These are phyloP conservation scores for Trametes hirsuta DNA, from an alignment of 1,284 basidiomycete genomes.

Conservation along the genomic window DNA sequence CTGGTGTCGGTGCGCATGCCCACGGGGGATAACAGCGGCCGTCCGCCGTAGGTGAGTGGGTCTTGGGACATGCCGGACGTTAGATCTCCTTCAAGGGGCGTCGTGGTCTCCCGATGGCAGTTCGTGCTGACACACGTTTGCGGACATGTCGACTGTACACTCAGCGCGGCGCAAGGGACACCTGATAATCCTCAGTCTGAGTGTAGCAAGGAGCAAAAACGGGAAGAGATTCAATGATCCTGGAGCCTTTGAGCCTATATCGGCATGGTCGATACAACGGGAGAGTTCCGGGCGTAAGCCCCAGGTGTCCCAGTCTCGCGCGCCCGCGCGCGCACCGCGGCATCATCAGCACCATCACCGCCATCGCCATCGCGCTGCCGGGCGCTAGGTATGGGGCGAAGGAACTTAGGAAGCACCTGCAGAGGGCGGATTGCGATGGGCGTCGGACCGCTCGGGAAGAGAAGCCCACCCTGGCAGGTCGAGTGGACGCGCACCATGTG, in stretches of 20 bases:
- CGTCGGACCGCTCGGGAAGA: conserved; percentile 16
- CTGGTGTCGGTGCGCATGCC: neutral
- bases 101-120: too few relatives aligned
- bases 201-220: neutral
- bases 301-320: too few relatives aligned
- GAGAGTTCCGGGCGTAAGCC: neutral
- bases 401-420: neutral
- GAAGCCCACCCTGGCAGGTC: neutral
- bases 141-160: too few relatives aligned
- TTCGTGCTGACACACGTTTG: too few relatives aligned
- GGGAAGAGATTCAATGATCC: neutral
- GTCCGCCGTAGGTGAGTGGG: too few relatives aligned
- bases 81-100: too few relatives aligned
- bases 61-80: too few relatives aligned
- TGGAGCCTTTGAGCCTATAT: conserved; percentile 3
- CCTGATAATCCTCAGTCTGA: too few relatives aligned
- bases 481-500: neutral
- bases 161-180: too few relatives aligned
- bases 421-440: neutral
- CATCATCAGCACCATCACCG: neutral
- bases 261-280: neutral
- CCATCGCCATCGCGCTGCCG: neutral
- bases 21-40: too few relatives aligned
- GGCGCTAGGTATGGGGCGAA: neutral
- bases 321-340: neutral